phyloP scores from a whole-genome alignment of 75 land plant genomes.

The Cunninghamia lanceolata region DNA sequence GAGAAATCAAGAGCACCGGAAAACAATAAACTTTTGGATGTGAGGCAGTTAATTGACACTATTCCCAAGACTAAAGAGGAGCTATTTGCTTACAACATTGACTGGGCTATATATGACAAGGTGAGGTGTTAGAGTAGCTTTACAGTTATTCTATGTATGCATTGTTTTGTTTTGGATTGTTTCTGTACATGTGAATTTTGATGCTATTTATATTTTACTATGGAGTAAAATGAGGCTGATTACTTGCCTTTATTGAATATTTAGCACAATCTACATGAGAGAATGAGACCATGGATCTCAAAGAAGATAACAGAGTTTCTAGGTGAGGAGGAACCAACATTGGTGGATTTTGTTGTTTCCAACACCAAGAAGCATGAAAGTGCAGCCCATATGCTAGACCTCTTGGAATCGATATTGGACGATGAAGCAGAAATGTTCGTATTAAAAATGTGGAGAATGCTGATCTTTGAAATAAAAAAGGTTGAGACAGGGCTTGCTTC shows the following conservation, averaged over 20 bases:
- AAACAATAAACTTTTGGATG: slow-evolving; percentile 85
- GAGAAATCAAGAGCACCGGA: slow-evolving; percentile 51
- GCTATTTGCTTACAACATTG: slow-evolving; percentile 79
- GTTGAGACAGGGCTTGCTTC: slow-evolving; percentile 85
- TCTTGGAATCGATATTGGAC: slow-evolving; percentile 80
- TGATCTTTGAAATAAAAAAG: slow-evolving; percentile 97
- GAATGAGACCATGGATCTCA: slow-evolving; percentile 98
- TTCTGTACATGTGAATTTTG: background rate
- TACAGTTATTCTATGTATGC: background rate
- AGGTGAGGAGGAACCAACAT: slow-evolving; percentile 91
- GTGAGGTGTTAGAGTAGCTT: slow-evolving; percentile 24
- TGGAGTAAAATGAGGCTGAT: background rate
- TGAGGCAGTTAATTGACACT: slow-evolving; percentile 95
- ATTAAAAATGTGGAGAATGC: slow-evolving; percentile 99
- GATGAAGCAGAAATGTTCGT: slow-evolving; percentile 99
- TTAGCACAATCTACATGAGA: slow-evolving; percentile 90
- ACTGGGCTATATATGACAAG: slow-evolving; percentile 94
- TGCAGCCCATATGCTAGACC: slow-evolving; percentile 83
- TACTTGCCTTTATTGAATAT: background rate
- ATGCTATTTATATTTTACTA: background rate
- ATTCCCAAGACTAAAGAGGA: slow-evolving; percentile 98
- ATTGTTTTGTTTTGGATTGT: background rate
- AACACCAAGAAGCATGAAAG: slow-evolving; percentile 83
- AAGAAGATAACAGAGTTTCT: slow-evolving; percentile 97
- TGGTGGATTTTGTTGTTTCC: slow-evolving; percentile 92